Base-by-base conservation (phyloP, 768 basidiomycete genomes). In the Boletus rubescentipes region DNA sequence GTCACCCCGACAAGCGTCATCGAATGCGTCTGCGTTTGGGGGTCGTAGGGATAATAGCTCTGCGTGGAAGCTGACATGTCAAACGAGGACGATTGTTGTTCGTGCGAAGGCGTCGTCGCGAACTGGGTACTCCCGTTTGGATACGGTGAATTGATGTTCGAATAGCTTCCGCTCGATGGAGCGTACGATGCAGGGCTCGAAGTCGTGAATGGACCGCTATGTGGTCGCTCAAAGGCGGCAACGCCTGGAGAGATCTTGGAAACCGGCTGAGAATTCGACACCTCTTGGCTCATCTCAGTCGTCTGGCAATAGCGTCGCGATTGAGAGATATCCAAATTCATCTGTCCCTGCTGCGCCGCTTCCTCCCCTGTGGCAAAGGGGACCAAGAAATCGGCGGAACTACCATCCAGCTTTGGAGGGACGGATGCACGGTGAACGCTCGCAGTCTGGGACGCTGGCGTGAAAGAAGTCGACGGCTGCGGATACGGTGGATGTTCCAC, bases 181-280 rank as follows among this genome's bases (percentile, higher is more conserved):
- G 59, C 53, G 14, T 64, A 67, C 18, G 65, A 67, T 16, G 54
- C 56, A n/a, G 67, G 67, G 34, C 63, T 68, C 18, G 65, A 61
- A 8, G 44, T 55, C 16, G 53, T 8, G 29, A 55, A 67, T 10
- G 66, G 35, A 9, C 43, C 43, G 15, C 58, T 62, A 7, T 65
- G 68, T 12, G 58, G 55, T 9, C 62, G 68, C 44, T 68, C 67
- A 43, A 60, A 65, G n/a, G 55, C 32, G 12, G 58, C 12, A 12
- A 48, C 46, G 0, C 15, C 43, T 0, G 59, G 20, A 10, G 55
- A 29, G 11, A 55, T 31, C 44, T 61, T 64, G 46, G 47, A 10
- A 11, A 55, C 44, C n/a, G 44, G 43, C 31, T 59, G 58, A 21
- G 60, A 43, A 35, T 37, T 43, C 5, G 55, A 34, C 1, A 45